Base-by-base conservation (phyloP, 2,329 filamentous ascomycete genomes). In the Alternaria arborescens region DNA sequence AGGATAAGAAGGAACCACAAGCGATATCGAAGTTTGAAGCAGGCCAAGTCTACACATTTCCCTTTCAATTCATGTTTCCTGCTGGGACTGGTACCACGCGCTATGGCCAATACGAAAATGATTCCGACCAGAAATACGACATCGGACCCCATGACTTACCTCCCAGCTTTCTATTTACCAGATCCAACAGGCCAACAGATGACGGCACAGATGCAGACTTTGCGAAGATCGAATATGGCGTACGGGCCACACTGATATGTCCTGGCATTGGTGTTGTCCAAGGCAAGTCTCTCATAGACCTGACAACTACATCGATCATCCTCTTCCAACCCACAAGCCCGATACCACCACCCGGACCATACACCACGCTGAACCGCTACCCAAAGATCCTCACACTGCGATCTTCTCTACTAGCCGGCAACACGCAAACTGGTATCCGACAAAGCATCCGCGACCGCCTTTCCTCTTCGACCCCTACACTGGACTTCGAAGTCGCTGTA, bases 61-160 rank as follows among this genome's bases (percentile, higher is more conserved):
- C 68, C 3, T 74, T 73, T 50, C 32, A 48, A 12, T 69, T 74
- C 46, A 55, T 53, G 1, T 56, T 73, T 5, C 72, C 72, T 2
- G 48, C 58, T 44, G 61, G 66, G 8, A 71, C 70, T 2, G 44
- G 56, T 5, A 60, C 63, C 46, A 61, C 60, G 18, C 55, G 71
- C 3, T 18, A 54, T 20, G 62, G 56, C 2, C 61, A 61, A 24
- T 74, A 74, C 58, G 58, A 70, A 41, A 8, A 64, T 8, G 57
- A 67, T 16, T 36, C 16, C 3, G 65, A 69, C 18, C 22, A 46
- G 14, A 59, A 60, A 3, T 74, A 60, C 60, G 68, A 60, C 0
- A 54, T 65, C 1, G 34, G 43, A 11, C 69, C 67, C 1, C 72
- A 74, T 38, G 14, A 58, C n/a, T 58, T 74, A 3, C 72, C 72